Base-by-base conservation (phyloP, 345 rosid genomes). In the Trapa incisa region DNA sequence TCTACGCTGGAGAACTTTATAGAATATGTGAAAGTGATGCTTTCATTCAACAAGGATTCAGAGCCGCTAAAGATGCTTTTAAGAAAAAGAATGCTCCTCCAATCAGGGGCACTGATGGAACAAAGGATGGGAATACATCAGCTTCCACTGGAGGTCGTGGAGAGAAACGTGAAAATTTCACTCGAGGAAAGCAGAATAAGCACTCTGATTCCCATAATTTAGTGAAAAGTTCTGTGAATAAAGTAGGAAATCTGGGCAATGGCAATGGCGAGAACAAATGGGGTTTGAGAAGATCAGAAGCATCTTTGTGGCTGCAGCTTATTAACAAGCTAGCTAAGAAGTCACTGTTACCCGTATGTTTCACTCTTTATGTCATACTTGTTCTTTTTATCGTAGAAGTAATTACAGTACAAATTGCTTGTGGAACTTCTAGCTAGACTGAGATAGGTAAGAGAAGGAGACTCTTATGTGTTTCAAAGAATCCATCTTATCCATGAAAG, bases 1-100 rank as follows among this genome's bases (percentile, higher is more conserved):
- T 87, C 75, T 93, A 83, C 75, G 81, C 96, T 2, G 97, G 97
- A 74, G 96, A 90, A 76, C 86, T 90, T 63, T 81, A 88, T 83
- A 82, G 82, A 75, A 83, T 88, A 70, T 93, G 97, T 72, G 96
- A 93, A 75, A 78, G 71, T 77, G 97, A 87, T 77, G 65, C 10
- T 64, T 80, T 88, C 80, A 38, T 88, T 48, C 38, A 85, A 43
- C 80, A 82, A 74, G 98, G 96, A 74, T 68, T 88, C 76, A 88
- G 80, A 77, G 87, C 90, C 77, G 96, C 97, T 63, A 88, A 79
- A 77, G 92, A 87, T 71, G 81, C 84, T 71, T 71, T 47, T 68
- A 93, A 87, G 88, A 90, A 83, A 79, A 93, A 88, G 81, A 87
- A 71, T 74, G 72, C 85, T 65, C 80, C 65, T 72, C 64, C 80